Evolutionary conservation across 176 grass and related monocot species (phyloP).

Genomic region (Saccharum officinarum): DNA sequence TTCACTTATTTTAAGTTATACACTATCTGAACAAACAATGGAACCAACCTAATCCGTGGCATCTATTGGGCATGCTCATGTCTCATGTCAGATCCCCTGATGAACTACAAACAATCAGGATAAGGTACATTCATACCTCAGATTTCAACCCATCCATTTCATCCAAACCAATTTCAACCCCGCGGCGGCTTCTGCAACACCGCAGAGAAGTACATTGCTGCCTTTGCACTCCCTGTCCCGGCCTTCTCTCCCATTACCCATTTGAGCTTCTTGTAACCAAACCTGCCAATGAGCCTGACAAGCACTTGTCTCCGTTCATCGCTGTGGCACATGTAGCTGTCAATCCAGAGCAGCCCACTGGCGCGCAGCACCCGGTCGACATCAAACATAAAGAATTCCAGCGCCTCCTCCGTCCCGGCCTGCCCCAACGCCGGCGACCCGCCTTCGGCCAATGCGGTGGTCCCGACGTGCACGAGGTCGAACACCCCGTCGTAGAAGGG

Average conservation of each 20-base stretch:
- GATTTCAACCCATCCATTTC: constrained; percentile 24
- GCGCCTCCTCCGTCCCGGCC: constrained; percentile 50
- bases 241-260: constrained; percentile 73
- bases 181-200: constrained; percentile 72
- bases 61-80: constrained; percentile 24
- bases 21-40: constrained; percentile 29
- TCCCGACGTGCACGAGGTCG: constrained; percentile 76
- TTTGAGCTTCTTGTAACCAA: constrained; percentile 89
- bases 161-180: constrained; percentile 24
- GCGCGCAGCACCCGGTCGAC: constrained; percentile 66
- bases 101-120: constrained; percentile 15
- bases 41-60: constrained; percentile 26
- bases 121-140: constrained; percentile 36
- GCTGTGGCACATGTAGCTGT: constrained; percentile 73
- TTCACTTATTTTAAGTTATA: constrained; percentile 24
- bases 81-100: constrained; percentile 16
- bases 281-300: constrained; percentile 68
- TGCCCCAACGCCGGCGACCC: constrained; percentile 69
- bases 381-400: constrained; percentile 96
- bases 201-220: constrained; percentile 58
- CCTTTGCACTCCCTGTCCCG: not conserved
- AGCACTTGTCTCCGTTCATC: constrained; percentile 60
- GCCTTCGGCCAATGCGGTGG: constrained; percentile 67
- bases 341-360: constrained; percentile 86
- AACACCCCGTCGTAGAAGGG: constrained; percentile 97